These are phyloP conservation scores for Telfairia occidentalis DNA, from an alignment of 331 rosid genomes.

Conservation along the genomic window DNA sequence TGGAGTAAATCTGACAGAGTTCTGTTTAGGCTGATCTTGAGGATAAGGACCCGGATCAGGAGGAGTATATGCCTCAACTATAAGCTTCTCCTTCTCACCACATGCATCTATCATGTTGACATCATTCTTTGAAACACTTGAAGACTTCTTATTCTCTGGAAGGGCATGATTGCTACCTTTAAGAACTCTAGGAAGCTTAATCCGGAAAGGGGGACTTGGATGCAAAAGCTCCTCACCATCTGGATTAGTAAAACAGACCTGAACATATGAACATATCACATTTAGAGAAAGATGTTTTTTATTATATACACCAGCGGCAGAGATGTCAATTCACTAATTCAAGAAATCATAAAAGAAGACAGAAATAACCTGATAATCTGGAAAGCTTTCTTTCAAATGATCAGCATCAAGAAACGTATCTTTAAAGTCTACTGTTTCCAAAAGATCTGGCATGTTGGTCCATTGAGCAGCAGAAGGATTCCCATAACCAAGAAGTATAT, in stretches of 20 bases:
- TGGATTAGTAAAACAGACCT: slow-evolving; percentile 61
- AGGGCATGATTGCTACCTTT: slow-evolving; percentile 42
- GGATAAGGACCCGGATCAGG: slow-evolving; percentile 99
- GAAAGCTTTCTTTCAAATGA: slow-evolving; percentile 67
- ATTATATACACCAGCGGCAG: slow-evolving; percentile 1
- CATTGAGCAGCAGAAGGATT: slow-evolving; percentile 96
- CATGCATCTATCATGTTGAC: slow-evolving; percentile 27
- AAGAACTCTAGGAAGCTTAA: slow-evolving; percentile 60
- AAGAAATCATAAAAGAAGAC: slow-evolving; percentile 12
- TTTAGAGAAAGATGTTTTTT: slow-evolving; percentile 6
- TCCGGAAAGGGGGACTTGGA: slow-evolving; percentile 80
- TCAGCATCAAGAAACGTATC: slow-evolving; percentile 80
- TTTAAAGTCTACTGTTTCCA: slow-evolving; percentile 82
- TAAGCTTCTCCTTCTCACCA: slow-evolving; percentile 45
- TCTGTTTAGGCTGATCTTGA: slow-evolving; percentile 93
- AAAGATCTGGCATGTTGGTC: slow-evolving; percentile 91
- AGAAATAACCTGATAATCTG: slow-evolving; percentile 54
- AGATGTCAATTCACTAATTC: neutral
- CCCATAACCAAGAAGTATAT: slow-evolving; percentile 82
- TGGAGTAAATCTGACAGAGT: slow-evolving; percentile 84
- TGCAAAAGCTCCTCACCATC: slow-evolving; percentile 46
- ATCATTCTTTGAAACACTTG: slow-evolving; percentile 29
- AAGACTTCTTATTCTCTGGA: slow-evolving; percentile 36
- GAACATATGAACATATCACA: slow-evolving; percentile 18
- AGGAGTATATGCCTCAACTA: slow-evolving; percentile 77